These are phyloP conservation scores for Trichosporon sp. DNA, from an alignment of 1,284 basidiomycete species.

Conservation along the genomic window DNA sequence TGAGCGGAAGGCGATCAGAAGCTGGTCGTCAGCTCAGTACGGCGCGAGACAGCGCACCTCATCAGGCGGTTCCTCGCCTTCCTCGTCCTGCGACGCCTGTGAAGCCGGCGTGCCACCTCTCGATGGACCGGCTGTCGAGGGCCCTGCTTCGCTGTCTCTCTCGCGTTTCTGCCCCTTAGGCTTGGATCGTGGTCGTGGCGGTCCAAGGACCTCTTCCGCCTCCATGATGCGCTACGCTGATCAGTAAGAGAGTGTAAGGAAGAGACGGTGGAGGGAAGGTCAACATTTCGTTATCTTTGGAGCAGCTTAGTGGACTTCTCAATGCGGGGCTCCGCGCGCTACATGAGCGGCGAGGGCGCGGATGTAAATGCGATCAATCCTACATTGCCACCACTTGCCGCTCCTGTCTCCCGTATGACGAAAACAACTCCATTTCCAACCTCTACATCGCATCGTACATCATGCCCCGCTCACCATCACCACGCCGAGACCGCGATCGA, in stretches of 20 bases:
- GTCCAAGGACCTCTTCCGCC: neutral
- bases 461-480: constrained; percentile 37
- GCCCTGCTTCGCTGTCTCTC: neutral
- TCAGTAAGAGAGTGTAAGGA: neutral
- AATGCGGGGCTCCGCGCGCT: neutral
- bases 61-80: constrained; percentile 20
- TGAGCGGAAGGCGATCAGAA: constrained; percentile 58
- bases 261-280: neutral
- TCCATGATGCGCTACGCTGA: neutral
- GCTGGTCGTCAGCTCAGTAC: constrained; percentile 50
- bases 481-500: constrained; percentile 14
- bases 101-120: neutral
- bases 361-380: neutral
- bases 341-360: neutral
- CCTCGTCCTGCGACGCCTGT: constrained; percentile 7
- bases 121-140: neutral
- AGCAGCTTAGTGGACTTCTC: neutral
- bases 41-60: constrained; percentile 22
- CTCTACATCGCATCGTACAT: neutral
- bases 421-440: neutral
- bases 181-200: neutral
- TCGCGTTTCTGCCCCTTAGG: constrained; percentile 1
- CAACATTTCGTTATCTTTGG: neutral
- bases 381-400: constrained; percentile 2
- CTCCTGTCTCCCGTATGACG: neutral